Evolutionary conservation across 2,329 filamentous ascomycete species (phyloP).

Genomic region (Colletotrichum coccodes): DNA sequence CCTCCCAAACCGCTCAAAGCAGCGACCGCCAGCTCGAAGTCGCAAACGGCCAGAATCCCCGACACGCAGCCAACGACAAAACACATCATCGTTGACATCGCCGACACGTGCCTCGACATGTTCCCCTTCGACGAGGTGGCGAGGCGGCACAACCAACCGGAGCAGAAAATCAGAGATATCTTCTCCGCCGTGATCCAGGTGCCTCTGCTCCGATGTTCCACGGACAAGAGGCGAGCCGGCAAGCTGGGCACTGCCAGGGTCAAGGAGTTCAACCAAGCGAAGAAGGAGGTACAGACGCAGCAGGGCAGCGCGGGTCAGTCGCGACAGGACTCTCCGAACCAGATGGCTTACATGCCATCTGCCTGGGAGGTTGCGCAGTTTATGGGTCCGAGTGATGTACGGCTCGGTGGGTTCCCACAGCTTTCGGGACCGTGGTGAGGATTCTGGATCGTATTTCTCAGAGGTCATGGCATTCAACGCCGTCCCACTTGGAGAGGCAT

Average conservation of each 20-base stretch:
- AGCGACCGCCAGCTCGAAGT: neutral
- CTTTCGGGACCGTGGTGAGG: slow-evolving; percentile 28
- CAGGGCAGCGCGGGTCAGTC: neutral
- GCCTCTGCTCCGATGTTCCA: slow-evolving; percentile 56
- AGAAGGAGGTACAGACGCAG: slow-evolving; percentile 44
- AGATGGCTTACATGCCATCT: slow-evolving; percentile 19
- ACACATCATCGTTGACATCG: slow-evolving; percentile 58
- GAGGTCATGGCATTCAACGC: neutral
- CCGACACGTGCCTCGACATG: slow-evolving; percentile 56
- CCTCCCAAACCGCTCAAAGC: neutral
- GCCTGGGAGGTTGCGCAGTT: slow-evolving; percentile 32
- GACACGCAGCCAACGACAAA: slow-evolving; percentile 44
- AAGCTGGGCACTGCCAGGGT: slow-evolving; percentile 52
- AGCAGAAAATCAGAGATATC: slow-evolving; percentile 56
- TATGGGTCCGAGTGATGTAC: slow-evolving; percentile 26
- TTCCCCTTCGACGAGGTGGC: slow-evolving; percentile 59
- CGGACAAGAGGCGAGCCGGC: slow-evolving; percentile 53
- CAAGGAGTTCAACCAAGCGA: slow-evolving; percentile 54
- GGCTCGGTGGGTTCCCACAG: slow-evolving; percentile 3
- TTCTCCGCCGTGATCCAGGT: slow-evolving; percentile 60
- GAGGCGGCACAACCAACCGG: slow-evolving; percentile 51
- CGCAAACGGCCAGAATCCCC: neutral
- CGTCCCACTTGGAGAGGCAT: neutral
- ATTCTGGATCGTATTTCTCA: no score
- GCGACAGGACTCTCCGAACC: neutral